Evolutionary conservation across 148 eudicot species (phyloP), one percentile per base, ranked within the genome.

Genomic region (Fagopyrum esculentum): DNA sequence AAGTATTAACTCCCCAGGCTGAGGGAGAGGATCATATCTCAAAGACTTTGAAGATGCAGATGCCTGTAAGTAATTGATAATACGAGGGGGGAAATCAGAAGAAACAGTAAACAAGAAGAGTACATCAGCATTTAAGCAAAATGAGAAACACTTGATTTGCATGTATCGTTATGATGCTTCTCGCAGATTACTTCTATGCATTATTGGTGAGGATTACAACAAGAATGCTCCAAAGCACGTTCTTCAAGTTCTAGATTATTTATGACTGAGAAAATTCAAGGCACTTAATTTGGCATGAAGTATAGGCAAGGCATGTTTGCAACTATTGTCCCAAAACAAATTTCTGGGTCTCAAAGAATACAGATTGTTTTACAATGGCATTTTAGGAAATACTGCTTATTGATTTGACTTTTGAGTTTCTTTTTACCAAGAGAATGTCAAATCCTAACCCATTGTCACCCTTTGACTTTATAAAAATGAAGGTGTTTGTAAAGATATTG

Each of bases 11-110:
- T 90, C 96, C 57, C 78, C 84, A 19, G 86, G 19, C 45, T 80
- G 88, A 50, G 88, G 68, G 22, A 78, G 46, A 49, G 82, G 61
- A 74, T 87, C 93, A 72, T 75, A 80, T 78, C 73, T 76, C n/a
- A 74, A 11, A 59, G 86, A 79, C 82, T 76, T 85, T 66, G 71
- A 66, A 73, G 89, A 81, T 16, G 90, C 86, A 76, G 88, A 89
- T 82, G 82, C 80, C 98, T 93, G 89, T 77, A 81, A 70, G 77
- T 71, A 72, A 76, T 72, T 66, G 40, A 54, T 66, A 46, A 61
- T 61, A 71, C 0, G 11, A 64, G 4, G 40, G 40, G 13, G 12
- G 13, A 26, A 30, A 63, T 1, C 51, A 69, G 19, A 63, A 78
- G 59, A 73, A 52, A 35, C 22, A 47, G 56, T 57, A 8, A 50